Base-by-base conservation (phyloP, 2,329 filamentous ascomycete species). In the Neoarthrinium moseri region DNA sequence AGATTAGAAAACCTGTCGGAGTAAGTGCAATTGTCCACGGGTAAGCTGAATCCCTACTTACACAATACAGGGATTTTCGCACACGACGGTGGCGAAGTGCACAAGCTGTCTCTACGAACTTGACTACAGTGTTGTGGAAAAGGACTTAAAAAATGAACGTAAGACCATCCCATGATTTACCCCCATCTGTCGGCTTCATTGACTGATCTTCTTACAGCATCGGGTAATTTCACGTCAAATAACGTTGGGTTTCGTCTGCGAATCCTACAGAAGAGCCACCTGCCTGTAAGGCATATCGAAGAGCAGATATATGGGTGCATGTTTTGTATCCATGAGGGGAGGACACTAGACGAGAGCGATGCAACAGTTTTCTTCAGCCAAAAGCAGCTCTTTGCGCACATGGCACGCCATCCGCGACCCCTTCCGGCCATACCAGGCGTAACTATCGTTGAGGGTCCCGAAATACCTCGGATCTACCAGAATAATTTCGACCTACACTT, bases 401-500 rank as follows among this genome's bases (percentile, higher is more conserved):
- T 81, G 43, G 66, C 75, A 4, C 71, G 76, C 4, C 78, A 82
- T 51, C 68, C 76, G 1, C 73, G 75, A 0, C 78, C 78, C 1
- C 61, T 81, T 0, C 78, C 78, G 2, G 51, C 65, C 0, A 66
- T 81, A 0, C 57, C 69, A 0, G 77, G 76, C 2, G 48, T 82
- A 18, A 71, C 66, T 0, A 70, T 80, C 1, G 62, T 81, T 7
- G 73, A 81, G 21, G 62, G 63, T 11, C 50, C 59, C 0, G 64
- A 71, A 12, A 52, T 77, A 2, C 73, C 60, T 0, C 64, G 71
- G n/a, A 52, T 77, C 2, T 73, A 74, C 1, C 52, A 58, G 41
- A 75, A 80, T 54, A 71, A 80, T 58, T 81, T 75, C 41, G 78
- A 82, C 49, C 57, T 82, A 6, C 72, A 78, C 52, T 71, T 81